Conservation (phyloP, 139 green algal genomes). For the Coelastrella sp. region DNA sequence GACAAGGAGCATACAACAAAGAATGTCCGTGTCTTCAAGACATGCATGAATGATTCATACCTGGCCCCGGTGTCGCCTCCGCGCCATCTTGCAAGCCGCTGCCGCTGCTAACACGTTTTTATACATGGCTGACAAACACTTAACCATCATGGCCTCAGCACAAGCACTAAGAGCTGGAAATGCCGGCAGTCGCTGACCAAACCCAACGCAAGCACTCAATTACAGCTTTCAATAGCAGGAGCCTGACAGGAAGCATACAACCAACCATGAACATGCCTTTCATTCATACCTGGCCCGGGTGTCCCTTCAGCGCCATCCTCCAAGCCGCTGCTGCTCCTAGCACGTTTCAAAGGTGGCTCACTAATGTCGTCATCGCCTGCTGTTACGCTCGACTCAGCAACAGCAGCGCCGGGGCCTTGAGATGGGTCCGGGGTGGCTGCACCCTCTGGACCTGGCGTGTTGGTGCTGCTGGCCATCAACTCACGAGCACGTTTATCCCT, state of each 20-base stretch:
- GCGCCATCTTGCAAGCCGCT: too few species aligned
- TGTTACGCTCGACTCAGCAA: not conserved
- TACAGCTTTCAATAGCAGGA: not conserved
- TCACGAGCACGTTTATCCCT: slow-evolving; percentile 30
- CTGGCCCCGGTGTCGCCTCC: too few species aligned
- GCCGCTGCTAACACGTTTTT: too few species aligned
- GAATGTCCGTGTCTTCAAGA: too few species aligned
- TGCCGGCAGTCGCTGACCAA: too few species aligned
- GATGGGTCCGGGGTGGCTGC: not conserved
- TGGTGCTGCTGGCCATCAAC: slow-evolving; percentile 4
- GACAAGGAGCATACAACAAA: too few species aligned
- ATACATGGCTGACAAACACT: too few species aligned
- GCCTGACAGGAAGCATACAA: not conserved
- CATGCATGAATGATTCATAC: too few species aligned
- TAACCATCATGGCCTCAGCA: too few species aligned
- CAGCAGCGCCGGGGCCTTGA: not conserved
- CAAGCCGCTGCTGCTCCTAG: not conserved
- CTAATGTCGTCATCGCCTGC: slow-evolving; percentile 19
- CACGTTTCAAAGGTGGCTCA: slow-evolving; percentile 25
- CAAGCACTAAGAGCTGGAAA: too few species aligned
- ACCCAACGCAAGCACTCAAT: not conserved
- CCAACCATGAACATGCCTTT: too few species aligned
- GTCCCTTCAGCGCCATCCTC: not conserved
- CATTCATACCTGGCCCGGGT: not conserved
- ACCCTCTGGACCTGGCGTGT: not conserved